A percentile compares a stretch with the other conserved stretches of the same genome.
Evolutionary conservation across 768 basidiomycete species (phyloP).

Genomic region (Mrakia blollopis): DNA sequence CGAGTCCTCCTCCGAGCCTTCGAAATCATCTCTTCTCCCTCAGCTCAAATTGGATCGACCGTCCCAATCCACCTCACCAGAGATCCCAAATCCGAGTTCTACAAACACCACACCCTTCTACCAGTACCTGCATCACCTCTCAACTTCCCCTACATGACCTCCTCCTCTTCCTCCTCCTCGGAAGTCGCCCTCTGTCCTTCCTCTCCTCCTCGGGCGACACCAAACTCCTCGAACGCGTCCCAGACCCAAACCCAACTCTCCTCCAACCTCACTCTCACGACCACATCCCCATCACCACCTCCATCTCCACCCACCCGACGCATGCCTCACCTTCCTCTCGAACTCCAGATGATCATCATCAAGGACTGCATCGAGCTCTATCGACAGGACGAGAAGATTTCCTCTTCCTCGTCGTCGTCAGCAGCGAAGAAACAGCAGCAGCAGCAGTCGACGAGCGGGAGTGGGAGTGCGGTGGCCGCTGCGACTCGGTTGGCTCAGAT

Average conservation of each 20-base stretch:
- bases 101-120: neutral
- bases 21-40: slow-evolving; percentile 3
- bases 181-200: neutral
- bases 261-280: no score
- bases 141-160: neutral
- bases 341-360: slow-evolving; percentile 27
- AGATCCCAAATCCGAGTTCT: neutral
- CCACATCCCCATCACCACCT: no score
- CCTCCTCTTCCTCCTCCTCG: neutral
- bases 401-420: neutral
- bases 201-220: neutral
- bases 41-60: neutral
- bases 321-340: slow-evolving; percentile 26
- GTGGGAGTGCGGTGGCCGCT: neutral
- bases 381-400: slow-evolving; percentile 19
- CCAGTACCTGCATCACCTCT: neutral
- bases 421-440: neutral
- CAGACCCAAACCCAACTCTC: neutral
- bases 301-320: neutral
- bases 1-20: neutral
- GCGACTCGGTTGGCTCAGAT: neutral
- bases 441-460: neutral
- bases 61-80: neutral
- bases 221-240: neutral
- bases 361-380: slow-evolving; percentile 17